Evolutionary conservation across 2,329 filamentous ascomycete genomes (phyloP).

Genomic region (Sphaerulina musiva): DNA sequence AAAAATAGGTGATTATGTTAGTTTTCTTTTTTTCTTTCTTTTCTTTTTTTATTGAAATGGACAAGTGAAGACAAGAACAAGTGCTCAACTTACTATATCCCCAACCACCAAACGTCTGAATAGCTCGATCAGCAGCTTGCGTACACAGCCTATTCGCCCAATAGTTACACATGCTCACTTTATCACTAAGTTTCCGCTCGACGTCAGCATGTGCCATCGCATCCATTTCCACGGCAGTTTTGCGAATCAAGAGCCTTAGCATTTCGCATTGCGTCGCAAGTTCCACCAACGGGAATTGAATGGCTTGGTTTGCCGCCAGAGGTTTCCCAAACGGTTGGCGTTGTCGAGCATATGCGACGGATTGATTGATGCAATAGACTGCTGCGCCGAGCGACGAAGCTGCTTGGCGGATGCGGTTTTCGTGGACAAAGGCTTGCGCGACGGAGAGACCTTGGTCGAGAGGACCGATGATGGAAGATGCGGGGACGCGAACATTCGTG

Average conservation of each 20-base stretch:
- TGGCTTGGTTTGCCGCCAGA: conserved; percentile 54
- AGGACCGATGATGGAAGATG: conserved; percentile 47
- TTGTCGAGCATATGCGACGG: conserved; percentile 50
- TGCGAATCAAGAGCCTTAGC: conserved; percentile 54
- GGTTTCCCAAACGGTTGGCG: conserved; percentile 52
- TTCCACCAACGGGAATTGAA: conserved; percentile 59
- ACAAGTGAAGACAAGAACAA: not conserved
- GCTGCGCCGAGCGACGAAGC: conserved; percentile 55
- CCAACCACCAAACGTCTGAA: conserved; percentile 56
- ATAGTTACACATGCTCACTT: conserved; percentile 61
- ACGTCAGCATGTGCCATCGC: conserved; percentile 48
- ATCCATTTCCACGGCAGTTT: conserved; percentile 58
- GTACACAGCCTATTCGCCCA: conserved; percentile 57
- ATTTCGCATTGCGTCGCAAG: conserved; percentile 57
- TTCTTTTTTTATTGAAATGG: too few relatives aligned
- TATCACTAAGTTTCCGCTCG: conserved; percentile 53
- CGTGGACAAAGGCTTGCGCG: conserved; percentile 60
- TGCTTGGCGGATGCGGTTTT: conserved; percentile 60
- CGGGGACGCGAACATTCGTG: conserved; percentile 52
- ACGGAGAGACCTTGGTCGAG: conserved; percentile 52
- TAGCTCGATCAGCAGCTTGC: conserved; percentile 56
- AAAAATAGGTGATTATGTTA: not conserved
- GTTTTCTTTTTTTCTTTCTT: too few relatives aligned
- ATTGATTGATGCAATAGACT: conserved; percentile 53
- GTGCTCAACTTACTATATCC: conserved; percentile 43